Conservation (phyloP, 257 asterid species). For the Cynanchum wilfordii region DNA sequence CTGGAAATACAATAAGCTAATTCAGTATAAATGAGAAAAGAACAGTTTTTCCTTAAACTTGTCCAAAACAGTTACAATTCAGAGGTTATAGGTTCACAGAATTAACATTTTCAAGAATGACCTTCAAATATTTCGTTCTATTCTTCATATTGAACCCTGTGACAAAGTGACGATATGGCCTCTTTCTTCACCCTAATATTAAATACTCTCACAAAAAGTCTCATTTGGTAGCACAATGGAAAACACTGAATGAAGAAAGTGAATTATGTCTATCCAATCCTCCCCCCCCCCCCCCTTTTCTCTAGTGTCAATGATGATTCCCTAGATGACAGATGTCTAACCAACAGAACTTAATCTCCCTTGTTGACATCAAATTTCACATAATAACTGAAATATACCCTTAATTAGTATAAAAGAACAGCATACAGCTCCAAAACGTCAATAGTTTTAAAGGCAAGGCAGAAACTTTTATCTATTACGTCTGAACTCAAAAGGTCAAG, state of each 20-base stretch:
- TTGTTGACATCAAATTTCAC: background rate
- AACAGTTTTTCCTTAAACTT: background rate
- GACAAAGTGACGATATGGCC: background rate
- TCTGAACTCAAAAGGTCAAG: slow-evolving; percentile 3
- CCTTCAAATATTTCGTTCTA: background rate
- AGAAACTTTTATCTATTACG: background rate
- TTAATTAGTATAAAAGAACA: background rate
- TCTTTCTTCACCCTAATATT: background rate
- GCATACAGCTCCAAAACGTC: background rate
- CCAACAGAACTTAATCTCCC: background rate
- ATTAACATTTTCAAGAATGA: background rate
- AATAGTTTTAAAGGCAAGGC: background rate
- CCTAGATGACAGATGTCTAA: background rate
- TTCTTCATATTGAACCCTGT: background rate
- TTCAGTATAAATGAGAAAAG: background rate
- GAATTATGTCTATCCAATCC: background rate
- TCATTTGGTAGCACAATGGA: background rate
- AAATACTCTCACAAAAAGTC: background rate
- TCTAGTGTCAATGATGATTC: background rate
- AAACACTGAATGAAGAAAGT: background rate
- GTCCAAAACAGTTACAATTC: background rate
- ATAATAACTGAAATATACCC: background rate
- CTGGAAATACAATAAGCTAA: slow-evolving; percentile 33
- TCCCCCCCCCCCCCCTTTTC: background rate
- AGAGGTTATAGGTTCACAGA: background rate